These are phyloP conservation scores for Pseudogymnoascus sp. DNA, from an alignment of 2,329 filamentous ascomycete species.

Conservation along the genomic window DNA sequence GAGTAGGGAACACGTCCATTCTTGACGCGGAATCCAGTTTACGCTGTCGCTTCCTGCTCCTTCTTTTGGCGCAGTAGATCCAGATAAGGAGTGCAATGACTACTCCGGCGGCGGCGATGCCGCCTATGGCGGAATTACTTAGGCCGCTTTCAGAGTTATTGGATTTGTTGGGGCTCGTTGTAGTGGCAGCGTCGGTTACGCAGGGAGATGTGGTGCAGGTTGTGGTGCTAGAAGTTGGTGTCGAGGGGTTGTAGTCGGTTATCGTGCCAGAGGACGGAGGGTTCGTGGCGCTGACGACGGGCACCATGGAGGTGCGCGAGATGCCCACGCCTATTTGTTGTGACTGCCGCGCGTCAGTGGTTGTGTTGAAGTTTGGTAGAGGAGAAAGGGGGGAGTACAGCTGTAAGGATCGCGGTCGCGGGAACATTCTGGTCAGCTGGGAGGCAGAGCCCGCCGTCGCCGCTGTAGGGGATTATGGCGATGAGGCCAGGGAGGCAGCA, in stretches of 20 bases:
- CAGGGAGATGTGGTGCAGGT: background rate
- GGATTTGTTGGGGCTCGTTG: background rate
- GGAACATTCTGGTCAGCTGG: background rate
- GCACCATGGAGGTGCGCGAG: background rate
- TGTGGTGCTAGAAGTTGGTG: background rate
- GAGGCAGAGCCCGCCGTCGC: background rate
- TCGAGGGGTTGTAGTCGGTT: background rate
- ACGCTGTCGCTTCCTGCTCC: background rate
- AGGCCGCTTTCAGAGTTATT: background rate
- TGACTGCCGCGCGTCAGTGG: background rate
- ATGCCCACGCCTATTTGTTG: background rate
- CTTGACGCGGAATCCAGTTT: background rate
- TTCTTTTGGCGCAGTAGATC: background rate
- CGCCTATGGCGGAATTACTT: background rate
- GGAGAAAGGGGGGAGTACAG: background rate
- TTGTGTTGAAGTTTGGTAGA: background rate
- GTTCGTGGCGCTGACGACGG: background rate
- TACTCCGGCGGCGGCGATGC: background rate
- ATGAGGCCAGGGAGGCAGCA: background rate
- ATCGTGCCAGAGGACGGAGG: background rate
- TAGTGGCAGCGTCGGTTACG: background rate
- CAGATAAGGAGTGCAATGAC: background rate
- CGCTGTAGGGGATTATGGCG: background rate
- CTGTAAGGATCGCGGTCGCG: background rate
- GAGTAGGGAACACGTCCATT: background rate